Percentiles rank a stretch among this genome's conserved stretches.
Conservation (phyloP, 805 yeast species). For the Metschnikowia hibisci region DNA sequence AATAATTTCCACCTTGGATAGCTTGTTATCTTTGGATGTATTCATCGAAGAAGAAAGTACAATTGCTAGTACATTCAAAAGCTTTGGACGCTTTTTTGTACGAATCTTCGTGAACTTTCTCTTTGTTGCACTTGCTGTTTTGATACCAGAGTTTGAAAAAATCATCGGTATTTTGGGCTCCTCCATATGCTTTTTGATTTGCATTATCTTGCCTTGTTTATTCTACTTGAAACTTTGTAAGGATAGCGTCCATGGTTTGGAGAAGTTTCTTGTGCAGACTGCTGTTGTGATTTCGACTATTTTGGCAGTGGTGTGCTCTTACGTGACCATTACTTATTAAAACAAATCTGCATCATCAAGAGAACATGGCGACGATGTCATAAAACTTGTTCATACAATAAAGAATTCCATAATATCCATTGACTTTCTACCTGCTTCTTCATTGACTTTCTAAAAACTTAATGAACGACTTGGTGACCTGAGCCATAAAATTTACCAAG, state of each 20-base stretch:
- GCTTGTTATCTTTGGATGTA: conserved; percentile 37
- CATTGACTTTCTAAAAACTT: conserved; percentile 1
- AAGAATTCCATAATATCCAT: no score
- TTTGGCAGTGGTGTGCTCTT: conserved; percentile 22
- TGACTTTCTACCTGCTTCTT: neutral
- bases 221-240: conserved; percentile 48
- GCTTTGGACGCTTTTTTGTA: conserved; percentile 18
- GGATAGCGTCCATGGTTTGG: conserved; percentile 13
- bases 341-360: neutral
- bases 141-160: conserved; percentile 76
- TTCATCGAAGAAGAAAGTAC: conserved; percentile 11
- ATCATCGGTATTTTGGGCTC: conserved; percentile 81
- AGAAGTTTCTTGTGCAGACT: conserved; percentile 10
- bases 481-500: conserved; percentile 29
- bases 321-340: conserved; percentile 14
- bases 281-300: conserved; percentile 11
- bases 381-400: no score
- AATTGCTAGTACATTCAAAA: conserved; percentile 2
- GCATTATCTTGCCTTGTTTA: conserved; percentile 71
- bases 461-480: conserved; percentile 22
- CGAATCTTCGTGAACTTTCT: conserved; percentile 48
- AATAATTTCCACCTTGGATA: conserved; percentile 65
- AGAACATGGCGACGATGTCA: neutral
- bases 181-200: conserved; percentile 72
- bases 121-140: conserved; percentile 56